A percentile compares a stretch with the other conserved stretches of the same genome.
Evolutionary conservation across 2,329 filamentous ascomycete species (phyloP).

Genomic region (Phaeosphaeriaceae sp.): DNA sequence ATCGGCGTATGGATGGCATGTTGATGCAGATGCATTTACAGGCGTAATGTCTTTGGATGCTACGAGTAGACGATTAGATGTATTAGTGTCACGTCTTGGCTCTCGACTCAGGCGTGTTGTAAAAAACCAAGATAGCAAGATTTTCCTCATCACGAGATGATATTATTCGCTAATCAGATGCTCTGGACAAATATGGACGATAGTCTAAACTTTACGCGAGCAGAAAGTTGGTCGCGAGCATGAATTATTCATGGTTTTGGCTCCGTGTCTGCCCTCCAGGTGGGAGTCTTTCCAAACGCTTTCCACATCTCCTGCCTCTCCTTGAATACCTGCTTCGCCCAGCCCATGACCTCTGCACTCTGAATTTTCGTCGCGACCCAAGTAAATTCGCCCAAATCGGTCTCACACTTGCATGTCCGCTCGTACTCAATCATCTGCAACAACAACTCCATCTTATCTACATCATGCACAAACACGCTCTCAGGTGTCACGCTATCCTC

Average conservation of each 20-base stretch:
- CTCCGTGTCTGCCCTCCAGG: constrained; percentile 34
- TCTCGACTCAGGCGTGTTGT: constrained; percentile 48
- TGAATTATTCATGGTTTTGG: constrained; percentile 22
- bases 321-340: constrained; percentile 76
- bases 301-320: constrained; percentile 80
- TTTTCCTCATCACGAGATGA: neutral
- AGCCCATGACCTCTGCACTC: constrained; percentile 78
- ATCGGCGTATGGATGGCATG: constrained; percentile 20
- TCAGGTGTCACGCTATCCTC: constrained; percentile 86
- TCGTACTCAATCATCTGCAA: constrained; percentile 98
- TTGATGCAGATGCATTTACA: constrained; percentile 38
- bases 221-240: neutral
- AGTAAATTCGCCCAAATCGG: constrained; percentile 86
- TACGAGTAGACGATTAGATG: constrained; percentile 12
- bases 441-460: constrained; percentile 95
- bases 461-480: constrained; percentile 89
- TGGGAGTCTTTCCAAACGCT: constrained; percentile 41
- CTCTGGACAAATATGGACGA: too few relatives aligned
- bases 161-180: neutral
- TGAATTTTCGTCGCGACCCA: constrained; percentile 76
- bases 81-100: constrained; percentile 14
- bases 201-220: too few relatives aligned
- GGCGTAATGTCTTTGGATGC: too few relatives aligned
- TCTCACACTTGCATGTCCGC: constrained; percentile 66
- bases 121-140: constrained; percentile 14